phyloP scores from a whole-genome alignment of 257 asterid genomes.

The Paraleonurus japonicus region DNA sequence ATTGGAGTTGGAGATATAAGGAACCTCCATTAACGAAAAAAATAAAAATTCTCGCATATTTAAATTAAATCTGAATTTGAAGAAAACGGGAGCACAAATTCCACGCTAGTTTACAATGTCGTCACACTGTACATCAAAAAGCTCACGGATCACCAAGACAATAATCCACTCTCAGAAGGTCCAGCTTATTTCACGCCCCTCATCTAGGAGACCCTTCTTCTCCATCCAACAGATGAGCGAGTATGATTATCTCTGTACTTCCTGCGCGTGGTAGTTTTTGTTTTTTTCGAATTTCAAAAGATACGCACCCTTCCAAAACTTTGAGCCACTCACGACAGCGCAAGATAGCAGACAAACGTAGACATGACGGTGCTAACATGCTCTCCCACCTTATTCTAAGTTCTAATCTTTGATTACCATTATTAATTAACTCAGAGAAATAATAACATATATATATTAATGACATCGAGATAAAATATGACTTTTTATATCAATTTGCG shows the following conservation, averaged over 20 bases:
- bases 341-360: slow-evolving; percentile 54
- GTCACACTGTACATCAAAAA: not conserved
- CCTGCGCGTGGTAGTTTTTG: not conserved
- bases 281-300: not conserved
- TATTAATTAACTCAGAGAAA: no score
- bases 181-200: not conserved
- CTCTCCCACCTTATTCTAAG: not conserved
- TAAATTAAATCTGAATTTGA: not conserved
- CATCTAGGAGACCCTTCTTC: not conserved
- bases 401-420: no score
- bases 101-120: not conserved
- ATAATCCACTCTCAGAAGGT: not conserved
- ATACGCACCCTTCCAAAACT: slow-evolving; percentile 13
- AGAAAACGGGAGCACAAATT: slow-evolving; percentile 6
- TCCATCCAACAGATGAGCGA: slow-evolving; percentile 7
- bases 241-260: not conserved
- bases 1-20: no score
- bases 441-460: no score
- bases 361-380: slow-evolving; percentile 44
- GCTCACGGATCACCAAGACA: slow-evolving; percentile 1
- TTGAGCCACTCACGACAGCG: slow-evolving; percentile 39
- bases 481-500: no score
- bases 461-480: no score
- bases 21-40: no score
- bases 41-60: not conserved